Evolutionary conservation across 306 rosid genomes (phyloP), one percentile per base, ranked within the genome.

Genomic region (Pyrus communis): DNA sequence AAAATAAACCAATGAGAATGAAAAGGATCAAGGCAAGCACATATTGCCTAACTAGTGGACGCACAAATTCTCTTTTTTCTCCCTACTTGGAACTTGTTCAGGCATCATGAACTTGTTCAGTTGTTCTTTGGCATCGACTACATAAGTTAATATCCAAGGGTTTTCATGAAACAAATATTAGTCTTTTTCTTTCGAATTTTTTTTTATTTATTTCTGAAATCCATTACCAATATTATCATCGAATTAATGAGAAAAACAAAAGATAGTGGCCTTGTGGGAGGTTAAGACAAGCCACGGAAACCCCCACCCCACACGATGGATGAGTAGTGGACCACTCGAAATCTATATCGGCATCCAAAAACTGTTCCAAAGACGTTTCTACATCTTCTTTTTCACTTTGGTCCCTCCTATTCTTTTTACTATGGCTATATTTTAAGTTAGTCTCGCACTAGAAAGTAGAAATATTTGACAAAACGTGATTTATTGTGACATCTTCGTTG

Each of bases 321-420:
- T 62, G 1, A 60, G 5, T 17, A 54, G 74, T 71, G 81, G 81
- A 70, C 80, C 84, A 69, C 51, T 31, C 51, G 31, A 40, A 60
- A 63, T 81, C 62, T 12, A 27, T 13, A 35, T 72, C 52, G 55
- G 9, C 46, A 69, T 9, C 69, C 43, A 30, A 63, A 11, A 22
- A 9, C n/a, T 76, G 80, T 70, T 45, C 15, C 66, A n/a, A 49
- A 25, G 67, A 52, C 17, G 21, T 28, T 12, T 66, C 61, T 31
- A 9, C 55, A 11, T 52, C 13, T 33, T 51, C 35, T 31, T 11
- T 66, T 31, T 21, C 11, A 17, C 67, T 31, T 42, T 3, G 7
- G 14, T 23, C 22, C 55, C 17, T 25, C 22, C 21, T 14, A 1
- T 21, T 13, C 31, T 14, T 57, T 19, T 19, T 14, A 12, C 14